phyloP scores from a whole-genome alignment of 2,329 filamentous ascomycete genomes.

The Lasiodiplodia hormozganensis region DNA sequence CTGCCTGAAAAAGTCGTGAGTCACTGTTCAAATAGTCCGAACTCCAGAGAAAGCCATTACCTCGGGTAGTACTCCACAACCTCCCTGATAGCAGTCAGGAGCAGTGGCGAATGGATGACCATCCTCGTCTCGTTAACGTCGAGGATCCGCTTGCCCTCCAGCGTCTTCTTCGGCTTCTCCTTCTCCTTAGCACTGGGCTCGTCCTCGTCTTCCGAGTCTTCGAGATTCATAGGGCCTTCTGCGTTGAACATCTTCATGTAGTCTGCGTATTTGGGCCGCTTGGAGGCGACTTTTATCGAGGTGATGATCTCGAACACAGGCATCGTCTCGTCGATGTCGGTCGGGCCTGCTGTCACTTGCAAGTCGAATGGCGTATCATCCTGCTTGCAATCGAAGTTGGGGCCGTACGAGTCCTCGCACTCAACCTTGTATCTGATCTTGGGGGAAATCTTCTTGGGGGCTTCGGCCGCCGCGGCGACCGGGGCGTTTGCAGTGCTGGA shows the following conservation, averaged over 20 bases:
- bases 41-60: not conserved
- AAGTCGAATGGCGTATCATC: slow-evolving; percentile 16
- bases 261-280: slow-evolving; percentile 12
- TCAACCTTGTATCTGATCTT: slow-evolving; percentile 23
- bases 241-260: not conserved
- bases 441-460: not conserved
- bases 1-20: not conserved
- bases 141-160: slow-evolving; percentile 21
- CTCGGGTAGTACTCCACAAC: slow-evolving; percentile 23
- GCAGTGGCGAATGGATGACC: slow-evolving; percentile 14
- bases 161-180: slow-evolving; percentile 3
- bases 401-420: slow-evolving; percentile 22
- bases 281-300: not conserved
- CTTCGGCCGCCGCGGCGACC: not conserved
- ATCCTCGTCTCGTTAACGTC: slow-evolving; percentile 7
- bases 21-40: not conserved
- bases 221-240: not conserved
- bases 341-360: not conserved
- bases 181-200: not conserved
- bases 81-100: slow-evolving; percentile 20
- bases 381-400: slow-evolving; percentile 20
- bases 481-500: not conserved
- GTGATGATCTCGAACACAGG: slow-evolving; percentile 26
- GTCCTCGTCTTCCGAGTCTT: not conserved
- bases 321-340: not conserved